Evolutionary conservation across 371 early-diverging fungal genomes (phyloP), one percentile per base, ranked within the genome.

Genomic region (Batrachochytrium dendrobatidis): DNA sequence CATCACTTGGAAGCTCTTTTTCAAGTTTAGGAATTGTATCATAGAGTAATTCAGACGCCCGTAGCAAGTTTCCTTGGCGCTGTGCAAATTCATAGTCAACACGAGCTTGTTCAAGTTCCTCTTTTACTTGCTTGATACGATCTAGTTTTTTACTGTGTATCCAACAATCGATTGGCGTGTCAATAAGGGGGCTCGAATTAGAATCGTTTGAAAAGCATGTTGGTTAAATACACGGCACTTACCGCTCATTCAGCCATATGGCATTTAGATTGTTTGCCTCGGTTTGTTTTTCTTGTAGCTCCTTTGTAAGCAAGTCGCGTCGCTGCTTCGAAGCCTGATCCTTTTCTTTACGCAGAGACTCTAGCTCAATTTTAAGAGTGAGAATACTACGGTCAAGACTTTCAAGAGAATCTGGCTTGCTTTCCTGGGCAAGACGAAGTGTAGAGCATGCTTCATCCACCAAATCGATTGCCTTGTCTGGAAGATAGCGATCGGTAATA

Each of bases 401-500:
- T 74, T 97, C 98, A 49, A 97, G 94, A 55, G 83, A 81, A 74
- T 97, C 98, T 6, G 98, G 98, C 64, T 93, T 18, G 5, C 8
- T 46, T 4, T 46, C n/a, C 4, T 18, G 48, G 6, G n/a, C 8
- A 17, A 46, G 48, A 49, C 94, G 88, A 0, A 87, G 86, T 70
- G 89, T 88, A 25, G 96, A 95, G 67, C 92, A 92, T 4, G 96
- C 95, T 72, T 97, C 96, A 68, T 94, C 79, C 18, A 92, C 69
- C 20, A 92, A 69, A 62, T 92, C 92, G 65, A 92, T 88, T 49
- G 92, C 89, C 62, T 87, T 86, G 74, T 92, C 92, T 8, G 92
- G 92, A 20, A 89, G 76, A 66, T 84, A 83, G 20, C 92, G 79
- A 67, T 77, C 75, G 28, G 90, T 83, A 64, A 92, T 84, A 70